Base-by-base conservation (phyloP, 768 basidiomycete genomes). In the Collybia sordida region DNA sequence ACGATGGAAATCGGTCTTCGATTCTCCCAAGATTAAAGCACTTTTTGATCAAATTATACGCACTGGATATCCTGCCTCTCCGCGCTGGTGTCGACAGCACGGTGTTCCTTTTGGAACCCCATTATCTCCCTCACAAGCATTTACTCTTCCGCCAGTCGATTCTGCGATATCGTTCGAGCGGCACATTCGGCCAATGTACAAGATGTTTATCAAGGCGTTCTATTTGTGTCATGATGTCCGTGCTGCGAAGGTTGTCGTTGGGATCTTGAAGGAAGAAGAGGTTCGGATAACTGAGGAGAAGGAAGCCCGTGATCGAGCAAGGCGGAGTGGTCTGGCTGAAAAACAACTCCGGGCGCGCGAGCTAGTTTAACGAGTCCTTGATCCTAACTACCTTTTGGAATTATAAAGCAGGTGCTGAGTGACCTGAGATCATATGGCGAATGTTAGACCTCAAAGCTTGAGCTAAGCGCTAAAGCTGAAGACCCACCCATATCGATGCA, bases 141-240 rank as follows among this genome's bases (percentile, higher is more conserved):
- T 75, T 15, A 46, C 59, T n/a, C 37, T 78, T n/a, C 68, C 76
- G 8, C 63, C 64, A 34, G 61, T 79, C 17, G 51, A 69, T n/a
- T 47, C 70, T 35, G 65, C 68, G 18, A 70, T 85, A 47, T 80
- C 77, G 3, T 86, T 83, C 47, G 69, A 72, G 49, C 72, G 68
- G 49, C 86, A 90, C 60, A 73, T 82, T n/a, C 69, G 72, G 50
- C 89, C 89, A 36, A 59, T 91, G 64, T 85, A 85, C 64, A 85
- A 76, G 70, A 83, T 83, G 80, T 83, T 91, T 65, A 79, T 87
- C 59, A 82, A 77, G 58, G 82, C 81, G 12, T 77, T 90, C 54
- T 76, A 80, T 61, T 44, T 71, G 36, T 67, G 81, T 23, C 75
- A 75, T 18, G 88, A 92, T 61, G 53, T 60, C 6, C 63, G 62